Percentiles rank a stretch among this genome's conserved stretches.
phyloP scores from a whole-genome alignment of 305 asterid species.

The Stenogyne calaminthoides region DNA sequence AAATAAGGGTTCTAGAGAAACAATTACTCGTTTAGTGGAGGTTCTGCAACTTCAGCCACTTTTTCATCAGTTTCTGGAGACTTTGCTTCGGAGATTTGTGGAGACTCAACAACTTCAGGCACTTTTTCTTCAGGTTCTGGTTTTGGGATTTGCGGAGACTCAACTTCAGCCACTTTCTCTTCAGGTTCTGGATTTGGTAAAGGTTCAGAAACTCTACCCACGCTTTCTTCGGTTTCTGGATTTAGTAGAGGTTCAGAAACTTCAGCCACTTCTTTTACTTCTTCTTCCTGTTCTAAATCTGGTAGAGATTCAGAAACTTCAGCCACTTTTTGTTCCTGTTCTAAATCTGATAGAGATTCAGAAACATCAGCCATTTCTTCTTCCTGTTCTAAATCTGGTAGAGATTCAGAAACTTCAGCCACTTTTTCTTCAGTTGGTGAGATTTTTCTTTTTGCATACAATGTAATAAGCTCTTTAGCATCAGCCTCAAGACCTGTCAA shows the following conservation, averaged over 20 bases:
- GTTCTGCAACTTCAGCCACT: slow-evolving; percentile 24
- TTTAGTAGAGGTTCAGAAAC: neutral
- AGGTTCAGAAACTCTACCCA: slow-evolving; percentile 17
- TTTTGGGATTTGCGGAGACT: neutral
- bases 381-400: neutral
- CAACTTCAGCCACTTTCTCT: slow-evolving; percentile 25
- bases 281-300: slow-evolving; percentile 23
- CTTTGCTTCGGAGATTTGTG: slow-evolving; percentile 18
- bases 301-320: slow-evolving; percentile 26
- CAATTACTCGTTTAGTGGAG: slow-evolving; percentile 20
- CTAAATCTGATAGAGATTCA: slow-evolving; percentile 4
- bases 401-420: slow-evolving; percentile 19
- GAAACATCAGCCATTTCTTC: slow-evolving; percentile 22
- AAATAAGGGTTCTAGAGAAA: neutral
- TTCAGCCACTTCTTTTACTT: slow-evolving; percentile 26
- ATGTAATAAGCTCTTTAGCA: slow-evolving; percentile 39
- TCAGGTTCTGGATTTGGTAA: neutral
- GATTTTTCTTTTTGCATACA: slow-evolving; percentile 28
- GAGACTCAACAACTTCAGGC: slow-evolving; percentile 21
- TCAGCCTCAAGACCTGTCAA: slow-evolving; percentile 40
- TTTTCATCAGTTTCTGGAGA: slow-evolving; percentile 21
- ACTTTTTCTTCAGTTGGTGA: slow-evolving; percentile 30
- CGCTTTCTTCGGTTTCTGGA: slow-evolving; percentile 23
- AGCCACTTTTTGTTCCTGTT: slow-evolving; percentile 18
- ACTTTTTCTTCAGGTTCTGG: slow-evolving; percentile 22